These are phyloP conservation scores for Massariosphaeria phaeospora DNA, from an alignment of 495 filamentous ascomycete species.

Conservation along the genomic window DNA sequence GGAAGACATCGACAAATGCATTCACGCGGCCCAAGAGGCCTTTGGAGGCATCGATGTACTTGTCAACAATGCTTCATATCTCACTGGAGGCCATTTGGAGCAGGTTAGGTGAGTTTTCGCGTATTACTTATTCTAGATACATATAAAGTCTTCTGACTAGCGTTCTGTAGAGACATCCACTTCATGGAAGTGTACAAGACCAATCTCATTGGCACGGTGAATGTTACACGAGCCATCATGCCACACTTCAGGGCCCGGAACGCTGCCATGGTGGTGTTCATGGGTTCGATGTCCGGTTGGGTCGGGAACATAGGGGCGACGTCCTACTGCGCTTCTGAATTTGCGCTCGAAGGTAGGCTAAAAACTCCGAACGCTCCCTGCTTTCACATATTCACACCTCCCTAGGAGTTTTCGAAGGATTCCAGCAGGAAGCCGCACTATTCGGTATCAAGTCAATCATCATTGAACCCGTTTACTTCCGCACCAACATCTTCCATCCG, in stretches of 20 bases:
- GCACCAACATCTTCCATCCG: constrained; percentile 19
- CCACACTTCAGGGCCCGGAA: constrained; percentile 26
- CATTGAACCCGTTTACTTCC: constrained; percentile 30
- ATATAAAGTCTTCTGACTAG: too few relatives aligned
- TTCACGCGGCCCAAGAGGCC: neutral
- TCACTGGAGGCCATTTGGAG: constrained; percentile 21
- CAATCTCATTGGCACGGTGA: constrained; percentile 33
- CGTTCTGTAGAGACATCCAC: constrained; percentile 16
- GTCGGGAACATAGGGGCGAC: constrained; percentile 13
- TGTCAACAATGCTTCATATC: constrained; percentile 32
- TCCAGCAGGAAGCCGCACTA: constrained; percentile 1
- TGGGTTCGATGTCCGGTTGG: constrained; percentile 26
- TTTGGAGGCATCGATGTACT: constrained; percentile 30
- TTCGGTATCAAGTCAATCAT: constrained; percentile 24
- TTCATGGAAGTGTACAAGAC: constrained; percentile 32
- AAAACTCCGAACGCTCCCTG: neutral
- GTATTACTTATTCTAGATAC: too few relatives aligned
- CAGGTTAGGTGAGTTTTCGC: constrained; percentile 4
- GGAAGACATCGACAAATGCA: constrained; percentile 3
- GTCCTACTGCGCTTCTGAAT: constrained; percentile 29
- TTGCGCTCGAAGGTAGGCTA: constrained; percentile 32
- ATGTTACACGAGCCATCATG: constrained; percentile 28
- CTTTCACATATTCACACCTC: neutral
- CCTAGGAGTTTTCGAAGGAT: constrained; percentile 3
- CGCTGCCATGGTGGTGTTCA: constrained; percentile 31